Conservation (phyloP, 2,329 filamentous ascomycete genomes). For the Botrytis fragariae region DNA sequence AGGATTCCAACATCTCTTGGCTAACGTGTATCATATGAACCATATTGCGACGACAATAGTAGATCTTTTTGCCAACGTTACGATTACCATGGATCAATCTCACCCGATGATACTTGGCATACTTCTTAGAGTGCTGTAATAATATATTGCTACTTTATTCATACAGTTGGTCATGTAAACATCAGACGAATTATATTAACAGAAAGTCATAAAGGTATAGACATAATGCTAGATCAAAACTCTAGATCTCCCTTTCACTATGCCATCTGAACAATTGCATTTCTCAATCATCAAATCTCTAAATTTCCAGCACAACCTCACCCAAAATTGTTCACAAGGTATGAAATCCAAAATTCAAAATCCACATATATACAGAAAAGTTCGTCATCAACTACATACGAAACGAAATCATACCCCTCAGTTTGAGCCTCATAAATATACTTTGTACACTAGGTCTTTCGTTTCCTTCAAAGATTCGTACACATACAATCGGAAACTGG, state of each 20-base stretch:
- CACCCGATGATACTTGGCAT: background rate
- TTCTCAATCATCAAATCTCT: background rate
- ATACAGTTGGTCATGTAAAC: background rate
- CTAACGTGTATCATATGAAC: background rate
- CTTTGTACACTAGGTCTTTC: background rate
- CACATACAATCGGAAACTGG: background rate
- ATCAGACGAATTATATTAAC: slow-evolving; percentile 5
- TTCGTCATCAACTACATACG: background rate
- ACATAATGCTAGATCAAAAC: background rate
- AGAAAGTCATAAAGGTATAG: background rate
- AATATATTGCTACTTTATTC: background rate
- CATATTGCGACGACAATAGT: background rate
- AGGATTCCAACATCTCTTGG: background rate
- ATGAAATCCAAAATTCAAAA: background rate
- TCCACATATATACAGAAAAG: background rate
- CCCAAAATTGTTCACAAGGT: background rate
- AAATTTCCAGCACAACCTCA: background rate
- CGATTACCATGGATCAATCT: background rate
- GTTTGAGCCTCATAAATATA: background rate
- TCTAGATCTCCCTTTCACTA: background rate
- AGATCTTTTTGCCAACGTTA: background rate
- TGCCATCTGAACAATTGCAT: background rate
- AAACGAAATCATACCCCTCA: background rate
- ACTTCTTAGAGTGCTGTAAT: background rate
- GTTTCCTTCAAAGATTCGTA: background rate